Percentiles rank a stretch among this genome's conserved stretches.
phyloP scores from a whole-genome alignment of 805 yeast genomes.

The Starmerella cellae region DNA sequence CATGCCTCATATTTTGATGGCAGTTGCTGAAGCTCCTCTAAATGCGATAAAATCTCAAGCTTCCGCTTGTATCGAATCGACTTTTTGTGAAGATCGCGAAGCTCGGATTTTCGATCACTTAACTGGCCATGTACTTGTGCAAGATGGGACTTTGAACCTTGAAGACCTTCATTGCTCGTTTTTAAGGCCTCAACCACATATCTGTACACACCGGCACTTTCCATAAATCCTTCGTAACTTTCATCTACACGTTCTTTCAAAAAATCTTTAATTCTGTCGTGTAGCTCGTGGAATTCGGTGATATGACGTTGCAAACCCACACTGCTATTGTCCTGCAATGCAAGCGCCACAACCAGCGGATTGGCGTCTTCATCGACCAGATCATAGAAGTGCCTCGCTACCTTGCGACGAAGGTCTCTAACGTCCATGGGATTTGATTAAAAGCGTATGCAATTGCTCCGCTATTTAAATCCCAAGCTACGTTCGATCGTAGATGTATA shows the following conservation, averaged over 20 bases:
- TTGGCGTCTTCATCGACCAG: slow-evolving; percentile 45
- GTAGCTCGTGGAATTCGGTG: slow-evolving; percentile 51
- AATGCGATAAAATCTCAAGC: slow-evolving; percentile 54
- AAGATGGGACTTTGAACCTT: slow-evolving; percentile 37
- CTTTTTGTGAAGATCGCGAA: slow-evolving; percentile 52
- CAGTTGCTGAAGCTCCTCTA: slow-evolving; percentile 44
- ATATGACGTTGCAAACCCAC: slow-evolving; percentile 76
- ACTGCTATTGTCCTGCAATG: slow-evolving; percentile 71
- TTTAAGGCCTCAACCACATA: slow-evolving; percentile 49
- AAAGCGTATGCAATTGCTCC: too few species aligned
- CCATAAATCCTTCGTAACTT: slow-evolving; percentile 56
- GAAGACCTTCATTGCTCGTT: slow-evolving; percentile 49
- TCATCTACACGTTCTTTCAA: slow-evolving; percentile 59
- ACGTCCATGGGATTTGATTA: slow-evolving; percentile 18
- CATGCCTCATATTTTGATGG: slow-evolving; percentile 53
- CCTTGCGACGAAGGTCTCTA: slow-evolving; percentile 13
- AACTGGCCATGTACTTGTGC: slow-evolving; percentile 39
- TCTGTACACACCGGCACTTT: slow-evolving; percentile 73
- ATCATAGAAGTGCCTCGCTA: slow-evolving; percentile 25
- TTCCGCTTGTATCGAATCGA: slow-evolving; percentile 51
- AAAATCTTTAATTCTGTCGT: slow-evolving; percentile 41
- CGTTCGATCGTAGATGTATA: not conserved
- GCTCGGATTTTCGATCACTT: slow-evolving; percentile 40
- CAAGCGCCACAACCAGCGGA: slow-evolving; percentile 74
- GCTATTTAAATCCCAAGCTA: too few species aligned